Evolutionary conservation across 331 rosid species (phyloP), one percentile per base, ranked within the genome.

Genomic region (Malus hybrid): DNA sequence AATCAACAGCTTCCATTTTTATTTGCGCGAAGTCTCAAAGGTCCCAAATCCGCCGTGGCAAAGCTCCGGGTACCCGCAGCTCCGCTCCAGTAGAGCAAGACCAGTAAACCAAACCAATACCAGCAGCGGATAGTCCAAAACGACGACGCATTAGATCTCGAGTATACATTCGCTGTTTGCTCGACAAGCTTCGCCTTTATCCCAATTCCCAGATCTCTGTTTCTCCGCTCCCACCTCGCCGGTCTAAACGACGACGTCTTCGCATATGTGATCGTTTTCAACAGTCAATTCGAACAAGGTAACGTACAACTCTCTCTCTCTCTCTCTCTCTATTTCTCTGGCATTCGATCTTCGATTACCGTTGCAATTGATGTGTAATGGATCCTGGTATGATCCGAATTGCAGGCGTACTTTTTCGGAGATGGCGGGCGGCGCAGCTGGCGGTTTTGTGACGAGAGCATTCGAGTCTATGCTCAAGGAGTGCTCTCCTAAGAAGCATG

Each of bases 381-480:
- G 50, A 70, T 68, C 62, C 24, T 60, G 60, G 36, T 50, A 52
- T 53, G 42, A 73, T 70, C 66, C 26, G 71, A 71, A 24, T 71
- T 61, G 77, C 22, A 63, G 78, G 39, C 29, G 24, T 33, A 33
- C 8, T 64, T 30, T 39, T 56, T 34, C 55, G 19, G 44, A 79
- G 67, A 91, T 91, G 97, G 89, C 95, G 75, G 95, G 97, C 44
- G 97, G 91, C 68, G 99, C 99, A 0, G 99, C 99, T 44, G 98
- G 98, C 2, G 99, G 98, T 78, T 95, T 95, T 81, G 72, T 95
- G 0, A 84, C 89, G 69, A 86, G 98, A 77, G 93, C 99, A 33
- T 90, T 90, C 79, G 99, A 95, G 89, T 90, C 99, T 50, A 88
- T 95, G 91, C 93, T 95, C 77, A 95, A 92, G 82, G 99, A 95